phyloP scores from a whole-genome alignment of 495 filamentous ascomycete genomes.

The Zalerion maritima region DNA sequence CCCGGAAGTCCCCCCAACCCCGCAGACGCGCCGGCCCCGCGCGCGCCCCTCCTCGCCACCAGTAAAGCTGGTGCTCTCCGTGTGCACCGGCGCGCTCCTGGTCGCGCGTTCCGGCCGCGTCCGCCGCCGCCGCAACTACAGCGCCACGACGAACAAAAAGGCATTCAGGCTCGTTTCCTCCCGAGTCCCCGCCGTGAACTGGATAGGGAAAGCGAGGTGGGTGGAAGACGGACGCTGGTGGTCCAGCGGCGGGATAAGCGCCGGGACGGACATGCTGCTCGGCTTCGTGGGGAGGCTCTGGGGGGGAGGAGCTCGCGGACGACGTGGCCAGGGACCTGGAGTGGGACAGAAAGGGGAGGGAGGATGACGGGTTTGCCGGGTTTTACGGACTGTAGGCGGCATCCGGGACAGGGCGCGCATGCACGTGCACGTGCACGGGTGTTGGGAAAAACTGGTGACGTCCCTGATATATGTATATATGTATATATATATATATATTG shows the following conservation, averaged over 20 bases:
- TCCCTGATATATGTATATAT: too few species aligned
- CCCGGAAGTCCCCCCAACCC: too few species aligned
- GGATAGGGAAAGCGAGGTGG: slow-evolving; percentile 12
- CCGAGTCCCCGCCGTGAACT: slow-evolving; percentile 8
- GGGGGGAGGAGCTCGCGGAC: slow-evolving; percentile 9
- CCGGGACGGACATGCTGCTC: slow-evolving; percentile 12
- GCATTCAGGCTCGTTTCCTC: slow-evolving; percentile 10
- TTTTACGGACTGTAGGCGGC: slow-evolving; percentile 9
- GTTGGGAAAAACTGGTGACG: too few species aligned
- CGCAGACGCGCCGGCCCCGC: too few species aligned
- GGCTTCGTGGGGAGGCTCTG: slow-evolving; percentile 9
- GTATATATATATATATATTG: too few species aligned
- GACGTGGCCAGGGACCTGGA: slow-evolving; percentile 8
- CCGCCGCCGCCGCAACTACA: slow-evolving; percentile 5
- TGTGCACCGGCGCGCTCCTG: slow-evolving; percentile 11
- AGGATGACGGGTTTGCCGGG: slow-evolving; percentile 12
- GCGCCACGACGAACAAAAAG: slow-evolving; percentile 11
- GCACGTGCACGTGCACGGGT: too few species aligned
- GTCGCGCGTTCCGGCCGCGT: slow-evolving; percentile 11
- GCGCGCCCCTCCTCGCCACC: too few species aligned
- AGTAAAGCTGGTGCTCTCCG: slow-evolving; percentile 10
- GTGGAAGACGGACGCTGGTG: slow-evolving; percentile 11
- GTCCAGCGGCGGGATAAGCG: slow-evolving; percentile 12
- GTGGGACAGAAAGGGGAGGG: slow-evolving; percentile 9
- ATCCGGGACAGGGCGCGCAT: too few species aligned